A percentile compares a stretch with the other conserved stretches of the same genome.
Conservation (phyloP, 2,329 filamentous ascomycete species). For the Fusarium verticillioides region DNA sequence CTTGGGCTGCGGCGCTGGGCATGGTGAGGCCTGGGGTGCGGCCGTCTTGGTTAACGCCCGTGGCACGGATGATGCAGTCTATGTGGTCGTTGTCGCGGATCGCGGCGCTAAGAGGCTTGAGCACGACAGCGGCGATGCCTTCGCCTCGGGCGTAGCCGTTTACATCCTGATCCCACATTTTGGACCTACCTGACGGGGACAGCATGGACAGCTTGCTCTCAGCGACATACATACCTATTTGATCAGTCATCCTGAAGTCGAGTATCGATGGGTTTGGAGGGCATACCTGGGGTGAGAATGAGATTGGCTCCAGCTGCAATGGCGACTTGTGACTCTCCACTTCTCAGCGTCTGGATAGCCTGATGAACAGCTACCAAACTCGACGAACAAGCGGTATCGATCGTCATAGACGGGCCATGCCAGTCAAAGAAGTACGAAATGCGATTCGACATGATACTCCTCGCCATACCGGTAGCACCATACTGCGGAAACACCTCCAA, state of each 20-base stretch:
- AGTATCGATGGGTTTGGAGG: too few relatives aligned
- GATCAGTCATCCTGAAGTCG: background rate
- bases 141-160: constrained; percentile 2
- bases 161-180: background rate
- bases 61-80: background rate
- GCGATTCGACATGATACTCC: constrained; percentile 23
- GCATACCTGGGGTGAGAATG: background rate
- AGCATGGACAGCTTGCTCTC: background rate
- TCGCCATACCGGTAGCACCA: background rate
- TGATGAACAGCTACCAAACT: constrained; percentile 12
- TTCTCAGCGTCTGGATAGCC: background rate
- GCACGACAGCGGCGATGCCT: background rate
- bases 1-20: background rate
- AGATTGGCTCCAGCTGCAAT: constrained; percentile 8
- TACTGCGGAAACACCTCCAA: background rate
- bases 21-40: background rate
- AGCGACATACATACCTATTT: background rate
- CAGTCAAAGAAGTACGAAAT: constrained; percentile 14
- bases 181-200: background rate
- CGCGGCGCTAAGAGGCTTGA: background rate
- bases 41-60: background rate
- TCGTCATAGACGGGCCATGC: constrained; percentile 7
- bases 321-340: background rate
- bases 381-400: constrained; percentile 19
- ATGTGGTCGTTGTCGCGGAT: background rate